A percentile compares a stretch with the other conserved stretches of the same genome.
These are phyloP conservation scores for Fragilaria crotonensis DNA, from an alignment of 108 stramenopile genomes.

Conservation along the genomic window DNA sequence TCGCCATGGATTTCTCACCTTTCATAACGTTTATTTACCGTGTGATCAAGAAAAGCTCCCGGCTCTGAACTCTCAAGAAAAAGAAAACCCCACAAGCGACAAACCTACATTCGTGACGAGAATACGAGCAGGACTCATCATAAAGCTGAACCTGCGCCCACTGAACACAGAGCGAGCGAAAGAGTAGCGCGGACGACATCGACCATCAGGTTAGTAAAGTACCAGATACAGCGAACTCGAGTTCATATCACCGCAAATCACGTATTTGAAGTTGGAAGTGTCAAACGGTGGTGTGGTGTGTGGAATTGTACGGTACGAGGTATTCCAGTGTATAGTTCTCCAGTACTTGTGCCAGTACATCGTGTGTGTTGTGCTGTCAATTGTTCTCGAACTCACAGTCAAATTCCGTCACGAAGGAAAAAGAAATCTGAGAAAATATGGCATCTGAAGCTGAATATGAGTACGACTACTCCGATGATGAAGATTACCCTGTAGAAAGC, in stretches of 20 bases:
- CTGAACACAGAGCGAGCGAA: no score
- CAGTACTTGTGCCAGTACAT: not conserved
- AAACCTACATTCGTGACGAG: no score
- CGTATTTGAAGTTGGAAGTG: not conserved
- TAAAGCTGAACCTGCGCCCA: no score
- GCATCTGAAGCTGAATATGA: conserved; percentile 1
- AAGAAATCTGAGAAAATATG: not conserved
- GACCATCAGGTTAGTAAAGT: no score
- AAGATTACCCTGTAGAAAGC: not conserved
- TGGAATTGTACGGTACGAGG: not conserved
- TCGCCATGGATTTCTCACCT: no score
- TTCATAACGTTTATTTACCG: no score
- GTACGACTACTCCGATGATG: conserved; percentile 6
- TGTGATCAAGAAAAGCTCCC: no score
- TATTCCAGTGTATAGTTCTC: not conserved
- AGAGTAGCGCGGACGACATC: no score
- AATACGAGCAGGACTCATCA: no score
- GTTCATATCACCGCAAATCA: not conserved
- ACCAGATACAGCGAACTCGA: no score
- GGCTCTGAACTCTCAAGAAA: no score
- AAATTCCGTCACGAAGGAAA: not conserved
- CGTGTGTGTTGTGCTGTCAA: not conserved
- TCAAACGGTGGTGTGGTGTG: not conserved
- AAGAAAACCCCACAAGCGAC: no score
- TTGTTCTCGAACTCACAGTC: not conserved